Evolutionary conservation across 202 grass and related monocot genomes (phyloP), one percentile per base, ranked within the genome.

Genomic region (Bolboschoenoplectus hybrid): DNA sequence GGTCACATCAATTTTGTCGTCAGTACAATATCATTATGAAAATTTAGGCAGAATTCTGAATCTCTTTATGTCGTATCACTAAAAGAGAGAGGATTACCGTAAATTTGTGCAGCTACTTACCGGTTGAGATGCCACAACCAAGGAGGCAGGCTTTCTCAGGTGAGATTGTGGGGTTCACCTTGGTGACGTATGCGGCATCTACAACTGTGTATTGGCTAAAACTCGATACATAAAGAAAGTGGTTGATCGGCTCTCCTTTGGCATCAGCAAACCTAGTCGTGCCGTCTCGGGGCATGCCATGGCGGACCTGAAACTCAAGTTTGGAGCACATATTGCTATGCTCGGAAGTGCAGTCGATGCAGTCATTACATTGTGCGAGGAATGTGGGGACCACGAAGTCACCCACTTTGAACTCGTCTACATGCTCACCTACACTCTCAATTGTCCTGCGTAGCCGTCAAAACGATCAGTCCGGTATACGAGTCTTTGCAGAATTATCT

Each of bases 181-280:
- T 90, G 81, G 88, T 89, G 84, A 94, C 5, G 74, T 83, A 81
- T 36, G 84, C 47, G 4, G 85, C 73, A 83, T 97, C 94, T 3
- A 92, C 89, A 45, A 97, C 92, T 0, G 86, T 97, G 94, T 94
- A 94, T 83, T 94, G 80, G 62, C 66, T 52, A 87, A 94, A 94
- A 89, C 87, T 92, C 56, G 88, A 92, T 43, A 91, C 39, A 67
- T 39, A 19, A 13, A 90, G 0, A 85, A 92, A 87, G 84, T 55
- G 13, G 88, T 90, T 69, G 51, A 92, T 75, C 74, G 84, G 80
- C 55, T 90, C 86, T 56, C 92, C 86, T 7, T 87, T 46, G 35
- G 46, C 26, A 88, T 94, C 92, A 78, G 87, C 35, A 81, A 97
- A 88, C 63, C 94, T 39, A 57, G 78, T 65, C 32, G 89, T 88